phyloP scores from a whole-genome alignment of 176 grass and related monocot genomes.

The Tuctoria greenei region DNA sequence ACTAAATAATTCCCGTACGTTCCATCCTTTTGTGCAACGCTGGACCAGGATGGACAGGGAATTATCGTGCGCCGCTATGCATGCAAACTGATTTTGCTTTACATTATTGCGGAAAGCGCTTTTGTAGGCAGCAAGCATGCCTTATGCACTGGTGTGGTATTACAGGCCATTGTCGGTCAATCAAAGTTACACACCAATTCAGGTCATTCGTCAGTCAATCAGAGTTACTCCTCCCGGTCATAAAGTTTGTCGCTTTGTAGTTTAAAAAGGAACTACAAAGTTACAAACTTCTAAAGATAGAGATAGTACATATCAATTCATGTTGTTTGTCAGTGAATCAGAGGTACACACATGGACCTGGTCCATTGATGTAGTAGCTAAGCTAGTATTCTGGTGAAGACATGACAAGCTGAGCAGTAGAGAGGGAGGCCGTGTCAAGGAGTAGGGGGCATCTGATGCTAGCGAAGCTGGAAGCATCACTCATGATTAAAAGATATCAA shows the following conservation, averaged over 20 bases:
- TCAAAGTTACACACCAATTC: not conserved
- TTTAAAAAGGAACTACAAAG: no score
- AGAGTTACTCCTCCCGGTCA: no score
- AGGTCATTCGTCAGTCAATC: not conserved
- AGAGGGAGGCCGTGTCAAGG: conserved; percentile 11
- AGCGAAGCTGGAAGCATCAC: conserved; percentile 22
- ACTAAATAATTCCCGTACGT: conserved; percentile 12
- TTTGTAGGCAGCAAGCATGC: conserved; percentile 6
- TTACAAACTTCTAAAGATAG: no score
- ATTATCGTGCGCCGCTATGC: conserved; percentile 31
- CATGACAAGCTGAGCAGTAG: not conserved
- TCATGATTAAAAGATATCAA: not conserved
- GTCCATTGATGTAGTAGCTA: not conserved
- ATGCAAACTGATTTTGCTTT: conserved; percentile 7
- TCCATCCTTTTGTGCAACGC: conserved; percentile 37
- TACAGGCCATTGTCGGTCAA: not conserved
- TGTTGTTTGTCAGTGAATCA: not conserved
- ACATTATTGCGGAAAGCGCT: not conserved
- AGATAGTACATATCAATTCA: no score
- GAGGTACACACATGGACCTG: not conserved
- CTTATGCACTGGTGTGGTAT: not conserved
- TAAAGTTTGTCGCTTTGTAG: no score
- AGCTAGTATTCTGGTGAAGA: not conserved
- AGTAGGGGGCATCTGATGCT: conserved; percentile 34
- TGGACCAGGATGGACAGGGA: conserved; percentile 31